Conservation (phyloP, 1,284 basidiomycete genomes). For the Caloboletus inedulis region DNA sequence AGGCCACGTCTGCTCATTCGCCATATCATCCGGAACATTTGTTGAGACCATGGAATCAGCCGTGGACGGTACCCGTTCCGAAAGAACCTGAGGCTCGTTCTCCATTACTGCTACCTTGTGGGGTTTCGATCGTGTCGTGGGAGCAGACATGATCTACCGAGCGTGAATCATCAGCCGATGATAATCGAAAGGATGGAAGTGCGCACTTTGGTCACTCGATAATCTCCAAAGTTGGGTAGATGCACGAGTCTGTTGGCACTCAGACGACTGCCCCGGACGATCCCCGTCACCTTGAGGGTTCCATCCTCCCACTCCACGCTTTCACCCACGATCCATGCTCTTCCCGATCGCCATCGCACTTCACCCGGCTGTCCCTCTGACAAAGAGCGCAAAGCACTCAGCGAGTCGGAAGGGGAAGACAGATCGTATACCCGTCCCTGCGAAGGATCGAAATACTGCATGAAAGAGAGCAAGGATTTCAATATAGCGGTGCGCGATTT, state of each 20-base stretch:
- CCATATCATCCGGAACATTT: constrained; percentile 86
- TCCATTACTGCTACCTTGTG: constrained; percentile 51
- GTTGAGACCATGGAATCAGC: constrained; percentile 88
- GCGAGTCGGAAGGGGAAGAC: constrained; percentile 58
- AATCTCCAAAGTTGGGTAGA: constrained; percentile 88
- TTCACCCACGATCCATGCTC: constrained; percentile 82
- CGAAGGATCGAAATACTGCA: constrained; percentile 92
- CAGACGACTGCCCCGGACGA: constrained; percentile 76
- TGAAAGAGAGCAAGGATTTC: constrained; percentile 88
- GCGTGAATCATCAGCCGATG: not conserved
- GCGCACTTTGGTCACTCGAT: constrained; percentile 74
- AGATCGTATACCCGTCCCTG: constrained; percentile 68
- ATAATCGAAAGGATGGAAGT: not conserved
- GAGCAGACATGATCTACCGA: constrained; percentile 59
- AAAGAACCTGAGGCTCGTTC: constrained; percentile 55
- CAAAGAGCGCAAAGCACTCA: constrained; percentile 70
- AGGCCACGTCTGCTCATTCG: constrained; percentile 98
- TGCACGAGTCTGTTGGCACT: constrained; percentile 88
- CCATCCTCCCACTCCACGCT: constrained; percentile 47
- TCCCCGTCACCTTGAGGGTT: constrained; percentile 70
- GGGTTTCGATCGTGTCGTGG: constrained; percentile 43
- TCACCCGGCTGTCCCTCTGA: constrained; percentile 78
- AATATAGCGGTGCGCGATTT: constrained; percentile 65
- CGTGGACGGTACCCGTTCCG: constrained; percentile 58
- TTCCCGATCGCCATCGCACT: constrained; percentile 79